Percentiles rank a stretch among this genome's conserved stretches.
Conservation (phyloP, 345 rosid species). For the Cardamine occulta region DNA sequence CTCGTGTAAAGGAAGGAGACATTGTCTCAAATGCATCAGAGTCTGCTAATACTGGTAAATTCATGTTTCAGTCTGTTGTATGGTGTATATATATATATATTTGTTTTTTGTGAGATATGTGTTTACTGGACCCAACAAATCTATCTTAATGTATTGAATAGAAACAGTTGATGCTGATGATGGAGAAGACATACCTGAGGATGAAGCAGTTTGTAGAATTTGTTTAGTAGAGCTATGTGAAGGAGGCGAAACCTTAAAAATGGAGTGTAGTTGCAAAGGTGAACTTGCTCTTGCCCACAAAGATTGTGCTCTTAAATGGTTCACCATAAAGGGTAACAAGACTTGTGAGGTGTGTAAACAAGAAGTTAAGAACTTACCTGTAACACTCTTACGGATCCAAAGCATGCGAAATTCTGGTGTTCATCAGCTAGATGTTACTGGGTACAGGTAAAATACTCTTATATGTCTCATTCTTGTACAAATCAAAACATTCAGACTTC, state of each 20-base stretch:
- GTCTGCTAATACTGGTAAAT: constrained; percentile 52
- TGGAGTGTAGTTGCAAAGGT: constrained; percentile 99
- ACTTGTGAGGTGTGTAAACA: constrained; percentile 89
- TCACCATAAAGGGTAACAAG: constrained; percentile 89
- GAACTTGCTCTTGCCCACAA: constrained; percentile 93
- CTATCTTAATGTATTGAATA: constrained; percentile 36
- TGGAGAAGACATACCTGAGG: constrained; percentile 91
- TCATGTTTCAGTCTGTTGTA: neutral
- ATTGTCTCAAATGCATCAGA: constrained; percentile 46
- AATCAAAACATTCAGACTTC: constrained; percentile 1
- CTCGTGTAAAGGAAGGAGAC: constrained; percentile 75
- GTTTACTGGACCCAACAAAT: neutral
- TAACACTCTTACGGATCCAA: constrained; percentile 78
- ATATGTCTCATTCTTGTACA: neutral
- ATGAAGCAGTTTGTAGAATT: constrained; percentile 94
- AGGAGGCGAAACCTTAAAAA: constrained; percentile 95
- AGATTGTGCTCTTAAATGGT: constrained; percentile 97
- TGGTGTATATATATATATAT: no score
- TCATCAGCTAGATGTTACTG: constrained; percentile 40
- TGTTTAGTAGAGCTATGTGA: constrained; percentile 86
- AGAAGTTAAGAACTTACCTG: constrained; percentile 88
- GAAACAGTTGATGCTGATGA: constrained; percentile 62
- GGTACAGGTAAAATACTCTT: constrained; percentile 29
- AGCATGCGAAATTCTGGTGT: constrained; percentile 50
- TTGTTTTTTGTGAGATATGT: neutral